Percentiles rank a stretch among this genome's conserved stretches.
phyloP scores from a whole-genome alignment of 345 rosid genomes.

The Syzygium aqueum region DNA sequence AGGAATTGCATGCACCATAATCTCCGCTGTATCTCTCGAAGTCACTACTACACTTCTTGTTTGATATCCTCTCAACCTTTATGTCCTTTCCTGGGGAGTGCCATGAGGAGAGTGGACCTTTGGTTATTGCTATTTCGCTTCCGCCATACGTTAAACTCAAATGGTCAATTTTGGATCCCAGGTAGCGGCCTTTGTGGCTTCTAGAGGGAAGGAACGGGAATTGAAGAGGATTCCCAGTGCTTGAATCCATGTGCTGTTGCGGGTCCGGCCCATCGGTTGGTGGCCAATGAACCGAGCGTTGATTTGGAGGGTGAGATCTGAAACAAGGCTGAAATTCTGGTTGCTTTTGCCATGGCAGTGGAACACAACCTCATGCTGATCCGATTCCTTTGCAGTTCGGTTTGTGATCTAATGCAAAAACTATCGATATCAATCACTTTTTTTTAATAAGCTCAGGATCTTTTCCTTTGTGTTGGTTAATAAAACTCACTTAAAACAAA shows the following conservation, averaged over 20 bases:
- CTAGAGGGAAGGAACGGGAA: conserved; percentile 1
- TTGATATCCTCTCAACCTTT: neutral
- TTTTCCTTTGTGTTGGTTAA: neutral
- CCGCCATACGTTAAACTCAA: neutral
- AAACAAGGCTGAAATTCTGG: conserved; percentile 3
- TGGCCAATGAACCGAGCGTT: conserved; percentile 4
- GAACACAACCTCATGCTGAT: conserved; percentile 6
- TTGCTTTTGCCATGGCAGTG: conserved; percentile 9
- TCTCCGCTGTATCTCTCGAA: neutral
- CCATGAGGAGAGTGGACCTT: conserved; percentile 3
- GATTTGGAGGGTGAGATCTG: conserved; percentile 6
- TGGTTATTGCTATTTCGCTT: neutral
- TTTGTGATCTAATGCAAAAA: neutral
- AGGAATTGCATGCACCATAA: neutral
- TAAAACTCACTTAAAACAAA: neutral
- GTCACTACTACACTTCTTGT: neutral
- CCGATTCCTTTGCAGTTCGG: conserved; percentile 5
- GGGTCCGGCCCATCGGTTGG: neutral
- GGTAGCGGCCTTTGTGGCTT: neutral
- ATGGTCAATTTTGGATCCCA: conserved; percentile 2
- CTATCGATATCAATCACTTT: neutral
- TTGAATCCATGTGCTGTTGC: conserved; percentile 3
- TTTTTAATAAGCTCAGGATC: neutral
- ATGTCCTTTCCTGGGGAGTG: neutral
- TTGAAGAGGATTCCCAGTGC: conserved; percentile 9